phyloP scores from a whole-genome alignment of 2,329 filamentous ascomycete genomes.

The Cordyceps tenuipes region DNA sequence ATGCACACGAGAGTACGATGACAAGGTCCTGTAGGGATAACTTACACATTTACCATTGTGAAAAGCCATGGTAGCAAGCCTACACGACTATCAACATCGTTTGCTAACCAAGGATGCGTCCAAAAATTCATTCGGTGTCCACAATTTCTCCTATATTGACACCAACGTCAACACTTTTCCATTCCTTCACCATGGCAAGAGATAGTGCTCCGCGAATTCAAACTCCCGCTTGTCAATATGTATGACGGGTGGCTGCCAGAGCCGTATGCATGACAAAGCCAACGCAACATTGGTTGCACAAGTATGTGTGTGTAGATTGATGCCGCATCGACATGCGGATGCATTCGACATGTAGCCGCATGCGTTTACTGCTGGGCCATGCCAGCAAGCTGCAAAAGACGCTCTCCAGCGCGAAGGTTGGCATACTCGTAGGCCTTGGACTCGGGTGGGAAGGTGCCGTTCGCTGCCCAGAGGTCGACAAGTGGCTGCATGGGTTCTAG shows the following conservation, averaged over 20 bases:
- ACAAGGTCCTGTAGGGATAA: background rate
- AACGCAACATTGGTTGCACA: constrained; percentile 1
- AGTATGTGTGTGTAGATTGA: constrained; percentile 8
- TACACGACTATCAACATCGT: background rate
- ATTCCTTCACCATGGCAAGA: background rate
- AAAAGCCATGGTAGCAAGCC: background rate
- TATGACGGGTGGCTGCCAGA: background rate
- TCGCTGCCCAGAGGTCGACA: constrained; percentile 84
- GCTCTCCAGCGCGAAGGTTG: constrained; percentile 52
- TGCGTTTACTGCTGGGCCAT: constrained; percentile 18
- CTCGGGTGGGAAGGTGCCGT: constrained; percentile 76
- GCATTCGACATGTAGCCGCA: background rate
- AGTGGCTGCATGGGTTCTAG: constrained; percentile 93
- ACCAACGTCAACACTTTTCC: background rate
- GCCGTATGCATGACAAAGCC: constrained; percentile 4
- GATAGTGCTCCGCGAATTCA: background rate
- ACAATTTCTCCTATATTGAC: background rate
- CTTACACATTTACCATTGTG: background rate
- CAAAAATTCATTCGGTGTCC: background rate
- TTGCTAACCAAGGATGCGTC: background rate
- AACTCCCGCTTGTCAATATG: background rate
- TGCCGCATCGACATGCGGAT: background rate
- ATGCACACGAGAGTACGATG: too few relatives aligned
- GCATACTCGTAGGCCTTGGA: constrained; percentile 60
- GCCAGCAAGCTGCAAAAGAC: constrained; percentile 42